Base-by-base conservation (phyloP, 805 yeast species). In the Candida maesae region DNA sequence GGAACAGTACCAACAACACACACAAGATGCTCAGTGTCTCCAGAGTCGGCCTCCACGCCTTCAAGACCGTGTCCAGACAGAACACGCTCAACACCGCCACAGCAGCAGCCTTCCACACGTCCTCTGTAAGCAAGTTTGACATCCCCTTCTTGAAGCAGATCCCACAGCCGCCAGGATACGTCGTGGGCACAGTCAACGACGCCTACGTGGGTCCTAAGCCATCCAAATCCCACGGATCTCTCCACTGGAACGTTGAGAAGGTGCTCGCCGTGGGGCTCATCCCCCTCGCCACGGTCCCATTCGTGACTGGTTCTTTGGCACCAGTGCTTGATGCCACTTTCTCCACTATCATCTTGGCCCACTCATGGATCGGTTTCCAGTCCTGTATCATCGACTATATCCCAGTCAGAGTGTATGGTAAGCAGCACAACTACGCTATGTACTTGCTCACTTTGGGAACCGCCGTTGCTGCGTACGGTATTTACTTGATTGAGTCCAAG, bases 191-290 rank as follows among this genome's bases (percentile, higher is more conserved):
- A 6, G 95, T 90, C 36, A 93, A 91, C 64, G 98, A 93, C 47
- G 89, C 98, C 13, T 84, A 73, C 55, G 66, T 68, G 25, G 67
- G 78, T 13, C 97, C 97, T 29, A 63, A 70, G 30, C 61, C 80
- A 5, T 70, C 76, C 56, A 76, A 71, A 50, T 58, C 70, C 37
- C 90, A 88, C 57, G 97, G 98, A 35, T 84, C 95, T 18, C 74
- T 78, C 61, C 98, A 90, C 70, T 91, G 99, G 99, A 70, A 85
- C n/a, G 80, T 81, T 54, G 99, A 91, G 71, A 78, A 86, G 52
- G 56, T 77, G 5, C 66, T 88, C 26, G 73, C 95, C 4, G 61
- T 82, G 14, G 78, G 81, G 10, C 68, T 90, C 61, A 73, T 88
- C 18, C 99, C 99, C 24, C 67, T 91, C 46, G 72, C 80, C 21